A percentile compares a stretch with the other conserved stretches of the same genome.
Conservation (phyloP, 1,284 basidiomycete species). For the Marasmius tenuissimus region DNA sequence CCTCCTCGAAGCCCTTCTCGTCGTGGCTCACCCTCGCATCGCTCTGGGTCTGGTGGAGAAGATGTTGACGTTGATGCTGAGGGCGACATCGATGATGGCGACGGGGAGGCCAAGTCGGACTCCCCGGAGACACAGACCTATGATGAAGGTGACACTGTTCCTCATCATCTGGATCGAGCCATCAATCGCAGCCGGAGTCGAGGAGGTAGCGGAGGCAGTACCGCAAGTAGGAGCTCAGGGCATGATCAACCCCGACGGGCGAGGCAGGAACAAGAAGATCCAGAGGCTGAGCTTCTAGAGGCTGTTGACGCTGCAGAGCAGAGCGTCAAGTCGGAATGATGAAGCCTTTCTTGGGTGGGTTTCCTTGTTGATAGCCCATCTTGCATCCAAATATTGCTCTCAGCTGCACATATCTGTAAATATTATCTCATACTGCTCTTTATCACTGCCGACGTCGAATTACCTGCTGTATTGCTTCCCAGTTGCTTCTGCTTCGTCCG, state of each 20-base stretch:
- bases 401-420: too few relatives aligned
- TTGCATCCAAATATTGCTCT: background rate
- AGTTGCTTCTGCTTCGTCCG: too few relatives aligned
- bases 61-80: conserved; percentile 33
- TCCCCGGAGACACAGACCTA: background rate
- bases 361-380: background rate
- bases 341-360: background rate
- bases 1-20: background rate
- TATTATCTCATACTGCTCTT: too few relatives aligned
- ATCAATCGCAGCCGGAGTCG: background rate
- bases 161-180: background rate
- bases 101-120: background rate
- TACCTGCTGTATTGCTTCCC: too few relatives aligned
- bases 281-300: conserved; percentile 38
- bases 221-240: background rate
- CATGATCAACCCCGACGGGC: background rate
- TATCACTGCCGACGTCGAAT: too few relatives aligned
- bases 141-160: conserved; percentile 4
- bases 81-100: conserved; percentile 20
- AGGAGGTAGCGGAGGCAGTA: background rate
- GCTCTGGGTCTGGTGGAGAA: conserved; percentile 10
- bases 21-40: background rate
- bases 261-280: conserved; percentile 8
- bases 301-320: conserved; percentile 43
- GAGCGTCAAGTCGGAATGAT: background rate